phyloP scores from a whole-genome alignment of 2,329 filamentous ascomycete genomes.

The Fusarium succisae region DNA sequence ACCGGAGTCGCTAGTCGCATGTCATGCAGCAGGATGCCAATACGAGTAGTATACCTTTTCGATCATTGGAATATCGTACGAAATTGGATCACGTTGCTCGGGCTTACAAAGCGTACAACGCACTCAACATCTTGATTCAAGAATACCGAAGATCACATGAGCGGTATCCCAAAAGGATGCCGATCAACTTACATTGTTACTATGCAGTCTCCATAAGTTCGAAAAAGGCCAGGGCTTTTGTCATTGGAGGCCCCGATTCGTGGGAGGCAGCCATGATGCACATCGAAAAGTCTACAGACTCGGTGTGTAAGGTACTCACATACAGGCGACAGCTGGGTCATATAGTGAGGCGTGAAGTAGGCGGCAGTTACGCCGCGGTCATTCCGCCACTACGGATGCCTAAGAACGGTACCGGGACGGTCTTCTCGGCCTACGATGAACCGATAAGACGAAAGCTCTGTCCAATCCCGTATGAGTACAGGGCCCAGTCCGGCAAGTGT shows the following conservation, averaged over 20 bases:
- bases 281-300: neutral
- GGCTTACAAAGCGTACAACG: neutral
- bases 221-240: neutral
- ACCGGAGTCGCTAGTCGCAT: neutral
- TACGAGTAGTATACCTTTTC: neutral
- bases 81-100: neutral
- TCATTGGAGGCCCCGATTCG: neutral
- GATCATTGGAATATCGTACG: neutral
- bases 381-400: neutral
- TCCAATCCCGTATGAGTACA: neutral
- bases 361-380: neutral
- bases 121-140: neutral
- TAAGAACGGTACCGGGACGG: neutral
- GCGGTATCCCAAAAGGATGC: constrained; percentile 2
- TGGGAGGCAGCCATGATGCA: neutral
- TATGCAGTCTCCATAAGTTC: neutral
- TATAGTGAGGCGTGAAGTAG: no score
- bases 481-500: constrained; percentile 4
- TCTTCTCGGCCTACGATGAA: constrained; percentile 23
- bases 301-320: neutral
- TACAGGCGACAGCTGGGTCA: neutral
- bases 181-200: neutral
- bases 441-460: constrained; percentile 7
- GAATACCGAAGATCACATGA: constrained; percentile 8
- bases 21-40: neutral